phyloP scores from a whole-genome alignment of 1,139 yeast genomes.

The Lodderomyces margitis region DNA sequence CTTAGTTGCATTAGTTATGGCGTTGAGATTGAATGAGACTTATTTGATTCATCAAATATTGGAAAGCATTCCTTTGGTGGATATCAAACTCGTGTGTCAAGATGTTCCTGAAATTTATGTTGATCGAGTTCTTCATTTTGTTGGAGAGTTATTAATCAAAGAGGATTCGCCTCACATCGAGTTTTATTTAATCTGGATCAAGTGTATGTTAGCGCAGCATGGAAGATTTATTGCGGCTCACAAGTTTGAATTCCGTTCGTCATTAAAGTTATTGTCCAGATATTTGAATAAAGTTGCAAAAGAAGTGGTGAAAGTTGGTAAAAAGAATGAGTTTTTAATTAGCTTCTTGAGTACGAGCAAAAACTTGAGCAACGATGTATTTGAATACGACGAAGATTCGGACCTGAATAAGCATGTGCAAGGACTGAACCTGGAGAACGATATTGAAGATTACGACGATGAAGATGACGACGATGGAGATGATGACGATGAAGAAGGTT shows the following conservation, averaged over 20 bases:
- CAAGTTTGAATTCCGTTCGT: constrained; percentile 63
- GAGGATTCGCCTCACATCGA: constrained; percentile 81
- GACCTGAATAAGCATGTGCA: constrained; percentile 18
- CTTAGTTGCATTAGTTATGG: constrained; percentile 82
- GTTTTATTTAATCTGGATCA: constrained; percentile 80
- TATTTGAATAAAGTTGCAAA: constrained; percentile 73
- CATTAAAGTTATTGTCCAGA: constrained; percentile 71
- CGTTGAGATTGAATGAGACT: constrained; percentile 85
- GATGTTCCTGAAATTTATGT: constrained; percentile 79
- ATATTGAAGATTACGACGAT: constrained; percentile 18
- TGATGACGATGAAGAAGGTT: constrained; percentile 20
- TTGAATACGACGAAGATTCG: constrained; percentile 17
- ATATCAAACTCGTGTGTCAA: constrained; percentile 61
- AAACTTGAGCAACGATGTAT: constrained; percentile 18
- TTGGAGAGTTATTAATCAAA: constrained; percentile 62
- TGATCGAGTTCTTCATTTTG: constrained; percentile 61
- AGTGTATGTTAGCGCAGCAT: constrained; percentile 62
- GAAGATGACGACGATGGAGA: constrained; percentile 19
- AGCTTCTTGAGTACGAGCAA: constrained; percentile 34
- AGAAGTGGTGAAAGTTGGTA: constrained; percentile 60
- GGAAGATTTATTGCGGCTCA: constrained; percentile 70
- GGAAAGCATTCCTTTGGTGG: constrained; percentile 73
- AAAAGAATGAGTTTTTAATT: constrained; percentile 54
- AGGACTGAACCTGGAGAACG: constrained; percentile 18
- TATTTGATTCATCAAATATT: constrained; percentile 71